Base-by-base conservation (phyloP, 495 filamentous ascomycete genomes). In the Neurospora intermedia region DNA sequence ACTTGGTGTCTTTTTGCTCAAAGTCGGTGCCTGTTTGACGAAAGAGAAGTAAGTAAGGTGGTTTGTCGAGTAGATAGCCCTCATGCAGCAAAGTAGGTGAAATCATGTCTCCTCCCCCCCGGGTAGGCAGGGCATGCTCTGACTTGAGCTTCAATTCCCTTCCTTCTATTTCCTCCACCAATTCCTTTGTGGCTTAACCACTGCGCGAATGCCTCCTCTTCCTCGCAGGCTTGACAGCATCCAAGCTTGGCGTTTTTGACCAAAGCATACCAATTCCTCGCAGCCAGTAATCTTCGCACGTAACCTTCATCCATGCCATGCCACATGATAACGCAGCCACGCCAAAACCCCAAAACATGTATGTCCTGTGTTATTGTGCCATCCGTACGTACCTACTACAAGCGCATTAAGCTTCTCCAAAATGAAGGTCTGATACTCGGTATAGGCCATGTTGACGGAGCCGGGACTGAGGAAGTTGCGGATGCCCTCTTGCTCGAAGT, bases 401-500 rank as follows among this genome's bases (percentile, higher is more conserved):
- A 92, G 81, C 70, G 80, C 76, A 81, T 96, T 96, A 77, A 99
- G 86, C 78, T 89, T 92, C 69, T 92, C 83, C 46, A 95, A 78
- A 74, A 97, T 81, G 70, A 89, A 80, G 38, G 82, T 77, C 83
- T 96, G 93, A 83, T 98, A 98, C 76, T 94, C 83, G 27, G 85
- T 91, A 93, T 94, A 99, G 42, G 94, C 87, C 16, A 91, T 87
- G 71, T 91, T 84, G 79, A 91, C 94, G 13, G 85, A 92, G 48
- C 84, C 83, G 2, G 86, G 82, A 0, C 89, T 88, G 70, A 96
- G 83, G 62, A 97, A 84, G 9, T 87, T 88, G 18, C 88, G 86
- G 11, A 97, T 83, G 69, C 91, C 93, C 74, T 92, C 75, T 71
- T 86, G 1, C 27, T 62, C 54, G 6, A 62, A 62, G 27, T 62